Conservation (phyloP, 2,329 filamentous ascomycete genomes). For the Trichocomaceae sp. region DNA sequence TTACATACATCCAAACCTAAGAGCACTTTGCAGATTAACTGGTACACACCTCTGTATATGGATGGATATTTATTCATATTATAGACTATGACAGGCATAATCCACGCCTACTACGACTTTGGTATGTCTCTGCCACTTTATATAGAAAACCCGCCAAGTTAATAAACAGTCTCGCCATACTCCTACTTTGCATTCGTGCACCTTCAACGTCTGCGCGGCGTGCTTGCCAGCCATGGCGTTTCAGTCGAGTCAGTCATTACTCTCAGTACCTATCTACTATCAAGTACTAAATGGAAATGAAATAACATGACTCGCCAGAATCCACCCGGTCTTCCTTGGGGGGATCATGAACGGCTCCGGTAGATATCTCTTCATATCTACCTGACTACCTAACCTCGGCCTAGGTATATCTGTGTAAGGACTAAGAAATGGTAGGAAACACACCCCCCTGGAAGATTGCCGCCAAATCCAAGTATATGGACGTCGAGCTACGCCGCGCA, state of each 20-base stretch:
- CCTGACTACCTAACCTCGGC: too few species aligned
- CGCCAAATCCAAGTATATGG: constrained; percentile 58
- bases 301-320: too few species aligned
- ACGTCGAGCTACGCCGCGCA: constrained; percentile 45
- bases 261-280: too few species aligned
- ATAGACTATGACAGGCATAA: constrained; percentile 59
- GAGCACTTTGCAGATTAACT: too few species aligned
- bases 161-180: constrained; percentile 57
- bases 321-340: constrained; percentile 66
- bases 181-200: constrained; percentile 51
- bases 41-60: too few species aligned
- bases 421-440: constrained; percentile 52
- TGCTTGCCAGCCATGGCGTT: constrained; percentile 54
- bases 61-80: too few species aligned
- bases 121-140: too few species aligned
- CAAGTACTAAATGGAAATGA: too few species aligned
- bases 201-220: constrained; percentile 49
- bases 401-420: background rate
- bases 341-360: constrained; percentile 57
- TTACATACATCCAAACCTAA: too few species aligned
- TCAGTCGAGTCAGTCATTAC: constrained; percentile 68
- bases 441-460: constrained; percentile 66
- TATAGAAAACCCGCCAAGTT: too few species aligned
- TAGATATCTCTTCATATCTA: constrained; percentile 24
- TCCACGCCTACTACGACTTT: constrained; percentile 62